Base-by-base conservation (phyloP, 169 alveolate species). In the Toxoplasma gondii region DNA sequence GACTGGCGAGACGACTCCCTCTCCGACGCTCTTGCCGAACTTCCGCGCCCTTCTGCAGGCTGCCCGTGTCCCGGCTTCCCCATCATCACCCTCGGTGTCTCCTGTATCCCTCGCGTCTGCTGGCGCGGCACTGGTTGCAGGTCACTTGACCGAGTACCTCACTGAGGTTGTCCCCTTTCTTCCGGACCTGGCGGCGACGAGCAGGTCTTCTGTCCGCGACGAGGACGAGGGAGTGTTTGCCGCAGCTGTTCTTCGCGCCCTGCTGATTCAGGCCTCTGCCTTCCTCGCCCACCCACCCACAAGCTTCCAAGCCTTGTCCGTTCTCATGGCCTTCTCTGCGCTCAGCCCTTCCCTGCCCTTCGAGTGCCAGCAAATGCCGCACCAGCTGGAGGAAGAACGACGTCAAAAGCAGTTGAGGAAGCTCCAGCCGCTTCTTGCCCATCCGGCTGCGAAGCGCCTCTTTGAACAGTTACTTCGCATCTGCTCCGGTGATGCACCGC, bases 141-240 rank as follows among this genome's bases (percentile, higher is more conserved):
- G 31, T 38, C 69, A 39, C 64, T 49, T 82, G 90, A 38, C 41
- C 16, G 64, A 39, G 64, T 82, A 82, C 36, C 17, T 43, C 31
- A 31, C 53, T 5, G 67, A 82, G 38, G 67, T 44, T 22, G 64
- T 44, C 39, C 90, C 90, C 29, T 82, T 82, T 31, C 90, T 82
- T 82, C 90, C 90, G 67, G 90, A 82, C 69, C 67, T 82, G 19
- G 90, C 90, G 38, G 90, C 64, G 53, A 7, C 90, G 67, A 38
- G 67, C 41, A 17, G 54, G 17, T 82, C 90, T 22, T 29, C 90
- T 36, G 67, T 27, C 34, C 5, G 67, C 5, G 90, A 38, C 64
- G 90, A 12, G 64, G 90, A 38, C 2, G 58, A 36, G 4, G 41
- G 44, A 4, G 67, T 16, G 2, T 1, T 44, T 12, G 90, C 90